Evolutionary conservation across 1,139 yeast species (phyloP).

Genomic region (Pneumocystis murina): DNA sequence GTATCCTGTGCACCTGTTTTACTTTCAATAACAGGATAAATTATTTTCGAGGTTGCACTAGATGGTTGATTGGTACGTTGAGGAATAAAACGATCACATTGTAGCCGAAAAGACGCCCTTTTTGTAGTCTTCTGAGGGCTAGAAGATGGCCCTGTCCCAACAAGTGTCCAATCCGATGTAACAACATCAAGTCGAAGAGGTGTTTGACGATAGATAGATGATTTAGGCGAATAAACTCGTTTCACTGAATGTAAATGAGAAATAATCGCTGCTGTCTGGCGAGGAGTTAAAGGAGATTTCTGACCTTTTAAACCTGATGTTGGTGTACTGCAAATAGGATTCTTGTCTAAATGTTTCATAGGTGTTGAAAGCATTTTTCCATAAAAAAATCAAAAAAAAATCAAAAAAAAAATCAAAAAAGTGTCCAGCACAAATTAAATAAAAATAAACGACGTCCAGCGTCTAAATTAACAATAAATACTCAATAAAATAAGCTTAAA

Average conservation of each 20-base stretch:
- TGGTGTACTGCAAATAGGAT: conserved; percentile 12
- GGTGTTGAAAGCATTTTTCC: conserved; percentile 5
- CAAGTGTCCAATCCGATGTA: conserved; percentile 22
- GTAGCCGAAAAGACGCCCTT: conserved; percentile 19
- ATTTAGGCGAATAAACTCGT: conserved; percentile 13
- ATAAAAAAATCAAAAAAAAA: background rate
- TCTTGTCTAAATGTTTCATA: conserved; percentile 6
- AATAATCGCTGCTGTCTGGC: conserved; percentile 11
- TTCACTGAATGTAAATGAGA: conserved; percentile 14
- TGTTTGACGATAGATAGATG: conserved; percentile 19
- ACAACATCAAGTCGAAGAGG: conserved; percentile 36
- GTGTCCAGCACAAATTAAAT: background rate
- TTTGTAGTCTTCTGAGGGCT: conserved; percentile 14
- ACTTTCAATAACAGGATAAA: conserved; percentile 13
- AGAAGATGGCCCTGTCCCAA: conserved; percentile 18
- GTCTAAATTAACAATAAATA: background rate
- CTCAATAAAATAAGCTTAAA: background rate
- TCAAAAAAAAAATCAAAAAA: background rate
- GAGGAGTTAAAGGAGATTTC: conserved; percentile 5
- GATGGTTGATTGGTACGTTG: conserved; percentile 15
- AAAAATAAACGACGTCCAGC: background rate
- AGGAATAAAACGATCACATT: conserved; percentile 28
- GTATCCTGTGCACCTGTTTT: conserved; percentile 3
- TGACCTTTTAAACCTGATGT: conserved; percentile 11
- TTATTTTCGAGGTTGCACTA: conserved; percentile 16